phyloP scores from a whole-genome alignment of 2,329 filamentous ascomycete genomes.

The Colletotrichum cereale region DNA sequence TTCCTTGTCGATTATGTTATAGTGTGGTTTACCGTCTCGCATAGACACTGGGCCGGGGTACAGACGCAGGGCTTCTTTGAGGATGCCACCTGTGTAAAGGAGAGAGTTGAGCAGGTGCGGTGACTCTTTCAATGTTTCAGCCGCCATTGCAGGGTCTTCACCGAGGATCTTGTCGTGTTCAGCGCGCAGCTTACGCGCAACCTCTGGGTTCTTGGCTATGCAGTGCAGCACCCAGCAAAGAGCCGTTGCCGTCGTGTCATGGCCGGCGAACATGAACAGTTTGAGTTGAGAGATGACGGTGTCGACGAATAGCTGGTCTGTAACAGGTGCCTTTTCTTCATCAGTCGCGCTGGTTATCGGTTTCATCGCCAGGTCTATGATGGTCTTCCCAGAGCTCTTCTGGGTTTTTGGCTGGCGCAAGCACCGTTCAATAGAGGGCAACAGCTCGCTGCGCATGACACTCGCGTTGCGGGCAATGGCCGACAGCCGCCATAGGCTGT shows the following conservation, averaged over 20 bases:
- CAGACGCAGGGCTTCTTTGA: conserved; percentile 67
- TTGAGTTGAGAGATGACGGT: conserved; percentile 51
- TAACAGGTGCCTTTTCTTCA: not conserved
- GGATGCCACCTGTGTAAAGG: conserved; percentile 64
- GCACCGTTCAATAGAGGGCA: conserved; percentile 16
- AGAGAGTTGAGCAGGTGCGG: conserved; percentile 62
- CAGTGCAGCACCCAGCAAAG: conserved; percentile 49
- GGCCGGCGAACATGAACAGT: conserved; percentile 53
- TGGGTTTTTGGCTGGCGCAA: not conserved
- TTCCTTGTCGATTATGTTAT: conserved; percentile 52
- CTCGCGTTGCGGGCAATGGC: conserved; percentile 8
- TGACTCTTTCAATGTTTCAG: conserved; percentile 52
- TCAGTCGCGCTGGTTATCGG: not conserved
- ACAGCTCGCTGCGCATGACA: conserved; percentile 21
- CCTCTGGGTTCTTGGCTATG: conserved; percentile 42
- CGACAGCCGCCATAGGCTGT: conserved; percentile 5
- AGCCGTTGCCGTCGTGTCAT: conserved; percentile 53
- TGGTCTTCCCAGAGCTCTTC: conserved; percentile 28
- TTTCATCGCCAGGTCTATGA: conserved; percentile 47
- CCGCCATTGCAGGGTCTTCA: conserved; percentile 45
- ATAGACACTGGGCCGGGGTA: conserved; percentile 61
- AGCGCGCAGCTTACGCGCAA: conserved; percentile 44
- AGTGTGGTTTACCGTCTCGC: conserved; percentile 48
- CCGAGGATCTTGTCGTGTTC: conserved; percentile 49
- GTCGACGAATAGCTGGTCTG: conserved; percentile 42